These are phyloP conservation scores for Sclerotinia nivalis DNA, from an alignment of 2,329 filamentous ascomycete genomes.

Conservation along the genomic window DNA sequence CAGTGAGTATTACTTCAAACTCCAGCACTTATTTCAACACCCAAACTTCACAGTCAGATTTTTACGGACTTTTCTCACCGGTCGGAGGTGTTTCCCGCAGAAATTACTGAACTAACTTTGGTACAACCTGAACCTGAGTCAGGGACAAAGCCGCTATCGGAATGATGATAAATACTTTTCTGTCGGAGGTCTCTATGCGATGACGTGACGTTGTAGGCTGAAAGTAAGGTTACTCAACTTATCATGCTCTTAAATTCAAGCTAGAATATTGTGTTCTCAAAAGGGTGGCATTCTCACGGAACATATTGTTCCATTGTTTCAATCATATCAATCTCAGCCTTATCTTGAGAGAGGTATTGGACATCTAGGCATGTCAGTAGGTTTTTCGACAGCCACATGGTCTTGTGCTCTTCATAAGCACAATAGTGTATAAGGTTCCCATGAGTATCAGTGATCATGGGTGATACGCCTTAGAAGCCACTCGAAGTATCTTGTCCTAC, in stretches of 20 bases:
- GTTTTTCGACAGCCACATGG: background rate
- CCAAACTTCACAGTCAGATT: background rate
- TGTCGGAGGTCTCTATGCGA: background rate
- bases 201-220: background rate
- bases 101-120: background rate
- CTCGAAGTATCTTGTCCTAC: background rate
- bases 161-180: background rate
- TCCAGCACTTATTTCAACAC: background rate
- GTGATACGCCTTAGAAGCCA: background rate
- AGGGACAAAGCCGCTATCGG: background rate
- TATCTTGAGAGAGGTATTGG: background rate
- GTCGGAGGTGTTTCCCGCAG: background rate
- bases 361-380: background rate
- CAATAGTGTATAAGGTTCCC: background rate
- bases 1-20: background rate
- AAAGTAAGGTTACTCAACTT: background rate
- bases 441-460: background rate
- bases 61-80: too few species aligned
- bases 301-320: slow-evolving; percentile 1
- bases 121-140: background rate
- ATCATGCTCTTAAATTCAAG: background rate
- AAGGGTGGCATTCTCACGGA: background rate
- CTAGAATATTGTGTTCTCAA: background rate
- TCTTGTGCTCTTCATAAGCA: background rate
- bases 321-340: background rate